Percentiles rank a stretch among this genome's conserved stretches.
These are phyloP conservation scores for Backusella mclennaniae DNA, from an alignment of 192 early-diverging fungal species.

Conservation along the genomic window DNA sequence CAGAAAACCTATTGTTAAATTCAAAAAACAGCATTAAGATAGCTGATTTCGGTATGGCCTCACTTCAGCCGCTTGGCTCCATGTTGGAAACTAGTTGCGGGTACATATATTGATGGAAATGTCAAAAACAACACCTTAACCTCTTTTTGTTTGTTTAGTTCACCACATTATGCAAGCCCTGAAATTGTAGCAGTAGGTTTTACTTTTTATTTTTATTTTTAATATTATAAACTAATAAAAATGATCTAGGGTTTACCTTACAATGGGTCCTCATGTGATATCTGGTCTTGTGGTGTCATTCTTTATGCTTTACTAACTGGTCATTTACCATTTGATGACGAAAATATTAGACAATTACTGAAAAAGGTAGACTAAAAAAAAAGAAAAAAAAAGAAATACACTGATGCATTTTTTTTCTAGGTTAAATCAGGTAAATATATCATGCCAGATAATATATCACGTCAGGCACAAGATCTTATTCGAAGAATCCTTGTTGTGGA, in stretches of 20 bases:
- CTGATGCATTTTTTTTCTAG: background rate
- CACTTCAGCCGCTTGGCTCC: conserved; percentile 42
- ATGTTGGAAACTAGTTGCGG: conserved; percentile 70
- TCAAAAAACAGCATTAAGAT: conserved; percentile 76
- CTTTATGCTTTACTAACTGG: conserved; percentile 72
- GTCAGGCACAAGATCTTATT: conserved; percentile 45
- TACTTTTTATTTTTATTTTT: background rate
- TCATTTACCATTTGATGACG: conserved; percentile 74
- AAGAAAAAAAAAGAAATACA: background rate
- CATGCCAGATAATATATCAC: conserved; percentile 49
- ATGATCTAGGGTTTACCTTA: conserved; percentile 53
- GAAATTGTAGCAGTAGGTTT: conserved; percentile 64
- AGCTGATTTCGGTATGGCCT: conserved; percentile 93
- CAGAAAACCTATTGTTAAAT: conserved; percentile 68
- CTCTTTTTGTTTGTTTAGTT: conserved; percentile 38
- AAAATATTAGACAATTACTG: conserved; percentile 64
- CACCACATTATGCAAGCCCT: conserved; percentile 73
- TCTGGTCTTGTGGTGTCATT: conserved; percentile 77
- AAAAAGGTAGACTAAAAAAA: conserved; percentile 45
- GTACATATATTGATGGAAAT: conserved; percentile 24
- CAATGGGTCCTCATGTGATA: conserved; percentile 65
- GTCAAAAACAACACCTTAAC: background rate
- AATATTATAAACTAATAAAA: background rate
- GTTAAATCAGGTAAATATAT: conserved; percentile 50
- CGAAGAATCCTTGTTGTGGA: conserved; percentile 46